These are phyloP conservation scores for Linnemannia hyalina DNA, from an alignment of 192 early-diverging fungal species.

Conservation along the genomic window DNA sequence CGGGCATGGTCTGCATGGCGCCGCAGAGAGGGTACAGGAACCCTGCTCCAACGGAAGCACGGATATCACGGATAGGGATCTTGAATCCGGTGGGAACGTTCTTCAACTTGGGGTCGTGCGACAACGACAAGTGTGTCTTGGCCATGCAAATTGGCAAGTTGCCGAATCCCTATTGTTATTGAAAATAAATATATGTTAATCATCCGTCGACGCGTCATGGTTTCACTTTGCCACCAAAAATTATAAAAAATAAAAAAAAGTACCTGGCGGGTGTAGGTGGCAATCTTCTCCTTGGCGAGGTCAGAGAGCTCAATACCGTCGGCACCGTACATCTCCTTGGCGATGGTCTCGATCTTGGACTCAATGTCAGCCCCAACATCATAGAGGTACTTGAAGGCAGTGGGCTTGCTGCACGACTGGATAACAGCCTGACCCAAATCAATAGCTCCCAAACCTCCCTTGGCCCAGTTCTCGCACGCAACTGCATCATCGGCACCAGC, in stretches of 20 bases:
- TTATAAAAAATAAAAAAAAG: neutral
- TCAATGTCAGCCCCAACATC: conserved; percentile 82
- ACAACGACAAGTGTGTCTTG: conserved; percentile 96
- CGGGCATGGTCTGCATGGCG: conserved; percentile 98
- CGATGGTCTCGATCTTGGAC: conserved; percentile 94
- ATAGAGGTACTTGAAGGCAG: conserved; percentile 90
- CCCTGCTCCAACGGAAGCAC: conserved; percentile 95
- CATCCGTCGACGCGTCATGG: neutral
- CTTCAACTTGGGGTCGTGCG: conserved; percentile 94
- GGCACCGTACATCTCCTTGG: conserved; percentile 95
- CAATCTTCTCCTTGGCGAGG: conserved; percentile 88
- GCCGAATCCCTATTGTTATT: conserved; percentile 76
- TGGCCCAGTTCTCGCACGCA: conserved; percentile 91
- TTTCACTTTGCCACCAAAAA: neutral
- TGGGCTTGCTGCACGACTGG: conserved; percentile 63
- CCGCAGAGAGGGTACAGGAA: conserved; percentile 98
- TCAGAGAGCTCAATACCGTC: conserved; percentile 90
- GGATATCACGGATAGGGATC: conserved; percentile 95
- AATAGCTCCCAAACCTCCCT: conserved; percentile 92
- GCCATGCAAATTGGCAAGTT: conserved; percentile 99
- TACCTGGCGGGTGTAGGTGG: conserved; percentile 83
- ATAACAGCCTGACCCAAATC: conserved; percentile 91
- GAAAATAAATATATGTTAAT: neutral
- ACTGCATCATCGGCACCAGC: conserved; percentile 93
- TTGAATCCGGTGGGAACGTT: conserved; percentile 92